Base-by-base conservation (phyloP, 2,329 filamentous ascomycete genomes). In the Talaromyces marneffei region DNA sequence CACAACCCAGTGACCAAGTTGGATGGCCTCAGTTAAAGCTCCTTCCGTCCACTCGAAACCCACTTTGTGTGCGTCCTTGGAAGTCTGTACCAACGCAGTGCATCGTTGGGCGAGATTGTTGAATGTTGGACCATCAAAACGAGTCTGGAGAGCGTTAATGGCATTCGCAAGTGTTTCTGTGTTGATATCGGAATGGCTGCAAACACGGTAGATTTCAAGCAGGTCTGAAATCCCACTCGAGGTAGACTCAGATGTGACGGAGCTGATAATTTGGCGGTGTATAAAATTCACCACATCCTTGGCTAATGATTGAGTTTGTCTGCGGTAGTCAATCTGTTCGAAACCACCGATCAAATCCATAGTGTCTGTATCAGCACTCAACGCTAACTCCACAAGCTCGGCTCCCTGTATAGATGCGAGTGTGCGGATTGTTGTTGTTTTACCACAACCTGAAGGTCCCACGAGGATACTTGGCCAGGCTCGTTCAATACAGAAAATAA, bases 261-360 rank as follows among this genome's bases (percentile, higher is more conserved):
- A 65, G 27, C 67, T 66, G 25, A 77, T 69, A 25, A 74, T 68
- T 5, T 74, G 67, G 20, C 66, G 66, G 35, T 85, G 82, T 18
- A 89, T 70, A 60, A 82, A 82, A 5, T 77, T 69, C 12, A 78
- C 77, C 12, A 90, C 70, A 53, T 83, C 78, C 27, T 79, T 73
- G 6, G 88, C 70, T 65, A 85, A 80, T n/a, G 80, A 78, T 59
- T 88, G 87, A 4, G 90, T 79, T 64, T 89, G 85, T 60, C 93
- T 84, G 57, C 89, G 82, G 23, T 90, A 86, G 71, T 99, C 94
- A 18, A 91, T 87, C 75, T 99, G 94, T 73, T 99, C 94, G 71
- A 96, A 99, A 0, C 94, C 94, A 69, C 94, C 94, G 61, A 99
- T 91, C 60, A 99, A 85, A 75, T 99, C 94, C 87, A 96, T 96